Percentiles rank a stretch among this genome's conserved stretches.
These are phyloP conservation scores for Ormosia emarginata DNA, from an alignment of 306 rosid genomes.

Conservation along the genomic window DNA sequence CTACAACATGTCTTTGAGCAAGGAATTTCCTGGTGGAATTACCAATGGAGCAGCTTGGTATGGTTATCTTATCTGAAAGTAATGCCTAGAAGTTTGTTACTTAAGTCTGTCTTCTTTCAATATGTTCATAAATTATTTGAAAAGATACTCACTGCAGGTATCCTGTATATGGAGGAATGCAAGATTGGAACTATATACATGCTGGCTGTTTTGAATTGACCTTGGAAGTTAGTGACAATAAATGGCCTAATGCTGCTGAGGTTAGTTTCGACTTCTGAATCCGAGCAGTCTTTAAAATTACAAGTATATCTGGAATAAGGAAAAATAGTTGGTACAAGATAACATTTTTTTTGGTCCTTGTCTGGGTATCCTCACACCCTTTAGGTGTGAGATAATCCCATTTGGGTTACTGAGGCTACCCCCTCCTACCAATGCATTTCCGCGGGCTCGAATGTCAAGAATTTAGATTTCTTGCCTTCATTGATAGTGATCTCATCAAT, in stretches of 20 bases:
- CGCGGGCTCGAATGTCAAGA: background rate
- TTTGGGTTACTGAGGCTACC: background rate
- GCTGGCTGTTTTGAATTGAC: constrained; percentile 91
- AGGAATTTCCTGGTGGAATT: constrained; percentile 77
- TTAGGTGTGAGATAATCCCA: background rate
- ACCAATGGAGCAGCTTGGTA: constrained; percentile 94
- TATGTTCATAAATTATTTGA: constrained; percentile 31
- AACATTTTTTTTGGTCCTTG: background rate
- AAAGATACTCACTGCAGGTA: constrained; percentile 62
- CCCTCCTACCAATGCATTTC: background rate
- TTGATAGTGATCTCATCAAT: too few species aligned
- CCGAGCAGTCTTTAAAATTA: background rate
- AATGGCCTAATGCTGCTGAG: constrained; percentile 91
- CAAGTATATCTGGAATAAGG: background rate
- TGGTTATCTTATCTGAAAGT: constrained; percentile 26
- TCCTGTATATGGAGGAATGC: constrained; percentile 97
- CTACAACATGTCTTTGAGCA: constrained; percentile 83
- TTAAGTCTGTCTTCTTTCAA: background rate
- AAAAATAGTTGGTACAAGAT: background rate
- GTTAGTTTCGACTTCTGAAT: constrained; percentile 39
- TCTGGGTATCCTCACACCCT: background rate
- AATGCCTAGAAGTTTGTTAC: constrained; percentile 14
- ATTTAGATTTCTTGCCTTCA: too few species aligned
- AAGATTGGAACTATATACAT: constrained; percentile 91
- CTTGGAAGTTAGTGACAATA: constrained; percentile 83